Conservation (phyloP, 2,329 filamentous ascomycete species). For the Talaromyces amestolkiae region DNA sequence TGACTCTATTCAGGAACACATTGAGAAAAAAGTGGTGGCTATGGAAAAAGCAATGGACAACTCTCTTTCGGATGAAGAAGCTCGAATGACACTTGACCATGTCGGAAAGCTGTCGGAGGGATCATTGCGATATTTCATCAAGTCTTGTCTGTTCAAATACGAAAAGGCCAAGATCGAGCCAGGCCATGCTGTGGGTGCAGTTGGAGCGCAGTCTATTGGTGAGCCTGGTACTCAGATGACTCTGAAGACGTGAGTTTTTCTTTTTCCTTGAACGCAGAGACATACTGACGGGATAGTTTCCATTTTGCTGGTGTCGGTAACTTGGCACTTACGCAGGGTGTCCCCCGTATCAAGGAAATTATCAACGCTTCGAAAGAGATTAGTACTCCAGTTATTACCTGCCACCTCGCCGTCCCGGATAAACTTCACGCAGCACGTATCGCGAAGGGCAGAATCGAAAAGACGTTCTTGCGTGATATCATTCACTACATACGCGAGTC, state of each 20-base stretch:
- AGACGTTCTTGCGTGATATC: constrained; percentile 82
- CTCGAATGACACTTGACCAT: constrained; percentile 54
- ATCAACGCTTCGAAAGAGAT: constrained; percentile 97
- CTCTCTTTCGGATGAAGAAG: constrained; percentile 29
- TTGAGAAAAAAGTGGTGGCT: constrained; percentile 61
- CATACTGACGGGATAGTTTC: constrained; percentile 14
- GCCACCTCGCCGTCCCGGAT: constrained; percentile 68
- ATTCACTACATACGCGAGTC: constrained; percentile 81
- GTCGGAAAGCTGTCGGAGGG: constrained; percentile 78
- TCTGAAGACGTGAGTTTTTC: constrained; percentile 75
- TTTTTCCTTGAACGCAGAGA: background rate
- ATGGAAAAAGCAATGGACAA: constrained; percentile 48
- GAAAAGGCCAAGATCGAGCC: constrained; percentile 88
- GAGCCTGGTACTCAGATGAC: constrained; percentile 99
- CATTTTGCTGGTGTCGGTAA: constrained; percentile 99
- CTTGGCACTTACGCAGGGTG: constrained; percentile 99
- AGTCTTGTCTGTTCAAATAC: constrained; percentile 83
- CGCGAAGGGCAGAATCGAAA: constrained; percentile 91
- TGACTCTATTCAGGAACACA: constrained; percentile 70
- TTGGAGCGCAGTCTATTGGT: constrained; percentile 95
- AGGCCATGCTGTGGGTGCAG: constrained; percentile 91
- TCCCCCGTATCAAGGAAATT: constrained; percentile 99
- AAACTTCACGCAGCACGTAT: constrained; percentile 77
- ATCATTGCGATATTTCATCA: constrained; percentile 74
- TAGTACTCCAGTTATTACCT: constrained; percentile 89